Base-by-base conservation (phyloP, 2,329 filamentous ascomycete species). In the Colletotrichum sp. region DNA sequence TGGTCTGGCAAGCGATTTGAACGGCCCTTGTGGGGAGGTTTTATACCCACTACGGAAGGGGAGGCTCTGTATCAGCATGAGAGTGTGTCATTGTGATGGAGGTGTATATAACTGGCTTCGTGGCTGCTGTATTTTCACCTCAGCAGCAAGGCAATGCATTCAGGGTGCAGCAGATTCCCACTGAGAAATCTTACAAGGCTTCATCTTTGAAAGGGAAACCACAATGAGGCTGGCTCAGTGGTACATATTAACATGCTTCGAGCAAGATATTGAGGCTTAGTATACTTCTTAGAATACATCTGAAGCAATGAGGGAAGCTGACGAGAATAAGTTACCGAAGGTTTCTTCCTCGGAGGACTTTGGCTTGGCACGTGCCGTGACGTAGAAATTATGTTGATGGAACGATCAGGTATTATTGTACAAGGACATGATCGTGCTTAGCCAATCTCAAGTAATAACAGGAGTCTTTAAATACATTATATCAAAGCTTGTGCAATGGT, bases 71-170 rank as follows among this genome's bases (percentile, higher is more conserved):
- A n/a, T n/a, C n/a, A n/a, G n/a, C n/a, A n/a, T n/a, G n/a, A n/a
- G n/a, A n/a, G n/a, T n/a, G n/a, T n/a, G n/a, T n/a, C n/a, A n/a
- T n/a, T n/a, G n/a, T n/a, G n/a, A n/a, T n/a, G n/a, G n/a, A n/a
- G n/a, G n/a, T n/a, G 9, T n/a, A n/a, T n/a, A n/a, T 48, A 6
- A 21, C 0, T 48, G 39, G 6, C 9, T 5, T 48, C 0, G 6
- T 48, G 18, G 18, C 3, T 48, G 0, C 39, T n/a, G 18, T 2
- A 1, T 12, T 48, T 48, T 1, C 18, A n/a, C 3, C 39, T 48
- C 6, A 1, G 39, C 39, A 48, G 18, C 39, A 48, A 43, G 34
- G 10, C 30, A 32, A 32, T 30, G 30, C 30, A 10, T 30, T 3
- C 9, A 4, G 30, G 30, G 30, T 4, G 30, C 3, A 4, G 30